Base-by-base conservation (phyloP, 495 filamentous ascomycete genomes). In the Penicillium canescens region DNA sequence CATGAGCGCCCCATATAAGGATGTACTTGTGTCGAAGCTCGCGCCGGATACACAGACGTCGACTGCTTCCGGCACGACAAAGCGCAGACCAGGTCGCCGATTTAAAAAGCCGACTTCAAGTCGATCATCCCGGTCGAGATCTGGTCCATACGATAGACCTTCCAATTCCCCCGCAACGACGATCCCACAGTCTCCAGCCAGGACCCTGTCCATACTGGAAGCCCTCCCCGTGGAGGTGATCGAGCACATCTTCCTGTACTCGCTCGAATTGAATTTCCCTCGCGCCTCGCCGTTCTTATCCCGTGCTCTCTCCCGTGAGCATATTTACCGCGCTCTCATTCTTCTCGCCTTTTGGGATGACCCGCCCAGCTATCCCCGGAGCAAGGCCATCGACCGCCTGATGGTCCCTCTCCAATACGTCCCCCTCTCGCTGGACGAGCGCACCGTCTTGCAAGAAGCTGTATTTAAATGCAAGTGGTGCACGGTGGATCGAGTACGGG, bases 141-240 rank as follows among this genome's bases (percentile, higher is more conserved):
- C 49, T 12, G 9, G 49, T 8, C 49, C 49, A 18, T 42, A 51
- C n/a, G 40, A 37, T 12, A 39, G 39, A 18, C 49, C 40, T 2
- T 51, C 49, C 12, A 51, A 51, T 26, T 51, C 49, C 4, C 49
- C 49, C 9, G 34, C 13, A 36, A 39, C 49, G 13, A 12, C 49
- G 39, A 28, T 20, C 10, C 28, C 39, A 20, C 39, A 43, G 11
- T 36, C 39, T 35, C 20, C 48, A 0, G 26, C 4, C 31, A 42
- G 49, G 10, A 58, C 55, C 6, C 60, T 74, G 40, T 77, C 75
- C 5, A 52, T 47, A 14, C 65, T 85, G 5, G 82, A 84, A 57
- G 55, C 57, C 10, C 64, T 85, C 1, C 82, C 81, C 1, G 71
- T 73, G 2, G 82, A 85, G 54, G 48, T 85, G 8, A 64, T 85